A percentile compares a stretch with the other conserved stretches of the same genome.
phyloP scores from a whole-genome alignment of 495 filamentous ascomycete genomes.

The Aspergillus coremiiformis region DNA sequence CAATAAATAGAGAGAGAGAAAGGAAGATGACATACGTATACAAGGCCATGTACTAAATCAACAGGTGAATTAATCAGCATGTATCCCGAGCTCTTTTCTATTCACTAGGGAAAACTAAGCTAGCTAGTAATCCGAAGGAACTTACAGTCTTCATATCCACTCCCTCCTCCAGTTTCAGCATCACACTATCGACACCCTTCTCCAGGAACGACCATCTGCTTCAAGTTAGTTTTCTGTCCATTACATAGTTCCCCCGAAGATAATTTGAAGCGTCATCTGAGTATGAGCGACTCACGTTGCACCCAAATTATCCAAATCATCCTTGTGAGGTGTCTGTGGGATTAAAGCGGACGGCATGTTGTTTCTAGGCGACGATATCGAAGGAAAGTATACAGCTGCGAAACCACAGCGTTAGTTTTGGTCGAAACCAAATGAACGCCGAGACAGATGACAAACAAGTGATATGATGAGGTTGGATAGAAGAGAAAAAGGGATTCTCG shows the following conservation, averaged over 20 bases:
- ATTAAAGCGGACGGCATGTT: constrained; percentile 31
- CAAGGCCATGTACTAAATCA: constrained; percentile 81
- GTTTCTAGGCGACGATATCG: constrained; percentile 12
- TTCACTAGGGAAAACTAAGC: neutral
- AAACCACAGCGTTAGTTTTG: constrained; percentile 1
- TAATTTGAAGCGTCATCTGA: neutral
- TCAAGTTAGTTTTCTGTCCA: constrained; percentile 11
- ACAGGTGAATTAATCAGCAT: constrained; percentile 9
- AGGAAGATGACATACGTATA: constrained; percentile 63
- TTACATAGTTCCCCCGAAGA: neutral
- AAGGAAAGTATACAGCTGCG: constrained; percentile 1
- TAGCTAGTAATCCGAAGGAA: constrained; percentile 8
- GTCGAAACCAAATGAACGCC: neutral
- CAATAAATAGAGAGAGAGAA: constrained; percentile 10
- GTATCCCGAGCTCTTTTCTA: neutral
- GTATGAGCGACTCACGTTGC: constrained; percentile 57
- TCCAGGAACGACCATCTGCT: constrained; percentile 83
- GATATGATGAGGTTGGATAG: neutral
- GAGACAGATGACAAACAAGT: neutral
- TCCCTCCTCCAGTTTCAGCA: constrained; percentile 82
- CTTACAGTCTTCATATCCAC: constrained; percentile 85
- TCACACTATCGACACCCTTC: constrained; percentile 79
- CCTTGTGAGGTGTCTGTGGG: constrained; percentile 56
- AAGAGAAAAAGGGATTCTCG: neutral
- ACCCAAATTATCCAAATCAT: constrained; percentile 72